Evolutionary conservation across 371 early-diverging fungal species (phyloP).

Genomic region (Globomyces sp.): DNA sequence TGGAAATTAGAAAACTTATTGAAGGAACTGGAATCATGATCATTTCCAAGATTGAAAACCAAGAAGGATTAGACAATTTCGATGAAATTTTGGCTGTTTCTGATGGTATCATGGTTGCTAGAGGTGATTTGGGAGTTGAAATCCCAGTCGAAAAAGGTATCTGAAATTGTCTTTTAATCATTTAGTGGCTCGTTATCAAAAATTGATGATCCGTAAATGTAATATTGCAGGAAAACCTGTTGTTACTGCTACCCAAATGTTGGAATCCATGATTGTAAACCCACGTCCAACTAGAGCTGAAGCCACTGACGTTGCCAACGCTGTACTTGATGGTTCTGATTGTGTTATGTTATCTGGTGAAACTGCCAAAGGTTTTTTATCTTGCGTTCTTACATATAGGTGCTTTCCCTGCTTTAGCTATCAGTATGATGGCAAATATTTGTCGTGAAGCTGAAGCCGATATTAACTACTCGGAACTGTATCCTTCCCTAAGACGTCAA

Average conservation of each 20-base stretch:
- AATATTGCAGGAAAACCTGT: conserved; percentile 95
- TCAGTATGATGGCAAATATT: conserved; percentile 51
- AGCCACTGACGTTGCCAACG: conserved; percentile 98
- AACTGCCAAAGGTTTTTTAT: conserved; percentile 78
- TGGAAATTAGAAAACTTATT: conserved; percentile 53
- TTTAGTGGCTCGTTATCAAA: conserved; percentile 75
- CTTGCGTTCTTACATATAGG: conserved; percentile 11
- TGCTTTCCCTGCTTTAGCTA: conserved; percentile 46
- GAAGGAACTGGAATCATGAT: conserved; percentile 91
- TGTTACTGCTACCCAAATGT: conserved; percentile 98
- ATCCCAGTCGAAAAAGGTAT: conserved; percentile 82
- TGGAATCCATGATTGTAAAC: conserved; percentile 96
- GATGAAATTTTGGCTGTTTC: conserved; percentile 92
- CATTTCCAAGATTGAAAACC: conserved; percentile 94
- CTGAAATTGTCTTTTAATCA: not conserved
- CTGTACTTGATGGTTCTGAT: conserved; percentile 95
- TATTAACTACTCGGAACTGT: conserved; percentile 54
- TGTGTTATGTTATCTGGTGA: conserved; percentile 99
- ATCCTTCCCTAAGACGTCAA: conserved; percentile 41
- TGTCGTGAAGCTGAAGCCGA: conserved; percentile 53
- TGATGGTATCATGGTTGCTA: conserved; percentile 99
- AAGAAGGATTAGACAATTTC: conserved; percentile 95
- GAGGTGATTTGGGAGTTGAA: conserved; percentile 98
- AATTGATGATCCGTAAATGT: conserved; percentile 95
- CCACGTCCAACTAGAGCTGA: conserved; percentile 98